phyloP scores from a whole-genome alignment of 2,329 filamentous ascomycete species.

The Venturia pyrina region DNA sequence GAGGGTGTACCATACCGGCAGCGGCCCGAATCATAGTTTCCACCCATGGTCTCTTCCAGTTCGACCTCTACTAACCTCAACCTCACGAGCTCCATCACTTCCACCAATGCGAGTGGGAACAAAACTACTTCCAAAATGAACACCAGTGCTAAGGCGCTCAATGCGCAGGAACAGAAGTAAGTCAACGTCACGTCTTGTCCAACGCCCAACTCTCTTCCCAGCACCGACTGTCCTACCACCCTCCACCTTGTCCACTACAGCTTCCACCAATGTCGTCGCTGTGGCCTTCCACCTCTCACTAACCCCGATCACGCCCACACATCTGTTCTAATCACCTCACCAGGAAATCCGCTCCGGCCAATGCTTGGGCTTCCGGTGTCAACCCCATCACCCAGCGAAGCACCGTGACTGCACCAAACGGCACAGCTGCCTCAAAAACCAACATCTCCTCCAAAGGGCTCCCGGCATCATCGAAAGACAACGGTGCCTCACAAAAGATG shows the following conservation, averaged over 20 bases:
- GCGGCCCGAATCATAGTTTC: background rate
- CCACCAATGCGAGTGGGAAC: constrained; percentile 27
- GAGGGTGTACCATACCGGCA: background rate
- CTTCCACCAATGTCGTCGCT: background rate
- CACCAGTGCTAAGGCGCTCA: constrained; percentile 32
- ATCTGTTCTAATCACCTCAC: background rate
- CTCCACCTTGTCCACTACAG: background rate
- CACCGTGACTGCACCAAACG: constrained; percentile 42
- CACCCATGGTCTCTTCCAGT: background rate
- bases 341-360: constrained; percentile 19
- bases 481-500: constrained; percentile 44
- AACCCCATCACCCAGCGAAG: constrained; percentile 52
- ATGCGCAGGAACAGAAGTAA: constrained; percentile 32
- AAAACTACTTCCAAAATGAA: constrained; percentile 41
- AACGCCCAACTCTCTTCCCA: background rate
- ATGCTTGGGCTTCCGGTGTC: constrained; percentile 50
- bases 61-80: constrained; percentile 2
- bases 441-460: constrained; percentile 29
- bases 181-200: background rate
- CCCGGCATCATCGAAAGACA: constrained; percentile 32
- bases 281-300: background rate
- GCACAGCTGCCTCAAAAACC: constrained; percentile 32
- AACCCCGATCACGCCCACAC: background rate
- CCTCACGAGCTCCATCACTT: constrained; percentile 14
- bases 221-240: background rate